Conservation (phyloP, 106 monocot species). For the Acanthochlamys bracteata region DNA sequence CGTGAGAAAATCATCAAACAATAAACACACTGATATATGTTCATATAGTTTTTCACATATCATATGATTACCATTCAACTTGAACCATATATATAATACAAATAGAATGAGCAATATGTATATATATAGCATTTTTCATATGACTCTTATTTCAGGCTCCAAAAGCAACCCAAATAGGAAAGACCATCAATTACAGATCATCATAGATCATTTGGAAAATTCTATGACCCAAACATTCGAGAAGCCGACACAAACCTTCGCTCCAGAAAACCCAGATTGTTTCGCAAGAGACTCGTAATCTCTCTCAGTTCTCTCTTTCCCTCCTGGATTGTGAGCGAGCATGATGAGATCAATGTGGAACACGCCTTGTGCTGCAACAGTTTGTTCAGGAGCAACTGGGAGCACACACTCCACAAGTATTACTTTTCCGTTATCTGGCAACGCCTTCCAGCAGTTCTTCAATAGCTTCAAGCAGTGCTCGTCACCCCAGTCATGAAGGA, state of each 20-base stretch:
- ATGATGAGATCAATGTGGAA: neutral
- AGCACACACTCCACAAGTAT: conserved; percentile 15
- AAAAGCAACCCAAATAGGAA: no score
- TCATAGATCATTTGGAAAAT: conserved; percentile 9
- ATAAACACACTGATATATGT: no score
- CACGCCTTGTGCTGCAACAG: neutral
- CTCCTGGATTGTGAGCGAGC: neutral
- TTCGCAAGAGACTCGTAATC: neutral
- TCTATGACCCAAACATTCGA: conserved; percentile 10
- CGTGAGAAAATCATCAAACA: no score
- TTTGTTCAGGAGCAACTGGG: conserved; percentile 7
- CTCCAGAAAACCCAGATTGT: conserved; percentile 15
- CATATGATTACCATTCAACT: no score
- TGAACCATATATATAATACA: no score
- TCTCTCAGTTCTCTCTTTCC: no score
- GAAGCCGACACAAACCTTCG: neutral
- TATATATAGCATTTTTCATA: no score
- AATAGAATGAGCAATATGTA: no score
- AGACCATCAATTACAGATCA: no score
- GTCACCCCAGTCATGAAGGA: conserved; percentile 30
- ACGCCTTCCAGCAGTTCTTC: conserved; percentile 30
- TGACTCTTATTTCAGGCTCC: no score
- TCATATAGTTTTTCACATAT: no score
- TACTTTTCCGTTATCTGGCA: conserved; percentile 24
- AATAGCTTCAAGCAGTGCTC: conserved; percentile 16